These are phyloP conservation scores for Ampelocalamus luodianensis DNA, from an alignment of 176 grass and related monocot species.

Conservation along the genomic window DNA sequence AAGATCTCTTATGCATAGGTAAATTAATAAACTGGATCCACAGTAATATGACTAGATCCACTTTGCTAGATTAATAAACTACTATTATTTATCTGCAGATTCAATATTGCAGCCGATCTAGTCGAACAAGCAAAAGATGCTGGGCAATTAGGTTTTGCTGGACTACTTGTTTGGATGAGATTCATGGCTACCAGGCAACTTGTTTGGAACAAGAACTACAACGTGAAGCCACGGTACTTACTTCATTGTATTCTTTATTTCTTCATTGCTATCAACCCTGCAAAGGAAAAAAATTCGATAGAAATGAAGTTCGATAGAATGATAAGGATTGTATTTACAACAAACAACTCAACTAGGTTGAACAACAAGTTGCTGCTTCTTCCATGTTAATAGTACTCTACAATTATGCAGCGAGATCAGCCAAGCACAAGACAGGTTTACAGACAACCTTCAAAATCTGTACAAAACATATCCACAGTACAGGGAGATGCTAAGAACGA, in stretches of 20 bases:
- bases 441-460: slow-evolving; percentile 76
- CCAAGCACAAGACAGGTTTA: slow-evolving; percentile 90
- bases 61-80: slow-evolving; percentile 8
- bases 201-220: slow-evolving; percentile 96
- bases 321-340: slow-evolving; percentile 11
- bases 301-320: background rate
- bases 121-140: slow-evolving; percentile 66
- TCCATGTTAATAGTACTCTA: background rate
- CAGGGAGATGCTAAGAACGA: slow-evolving; percentile 80
- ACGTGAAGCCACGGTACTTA: slow-evolving; percentile 98
- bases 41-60: slow-evolving; percentile 26
- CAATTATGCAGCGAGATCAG: slow-evolving; percentile 91
- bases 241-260: slow-evolving; percentile 23
- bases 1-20: slow-evolving; percentile 98
- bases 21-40: slow-evolving; percentile 30
- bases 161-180: slow-evolving; percentile 92
- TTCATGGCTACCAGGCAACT: slow-evolving; percentile 94
- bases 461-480: slow-evolving; percentile 73
- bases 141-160: slow-evolving; percentile 68
- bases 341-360: background rate
- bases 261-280: background rate
- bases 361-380: background rate
- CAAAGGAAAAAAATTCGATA: background rate
- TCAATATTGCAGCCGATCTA: slow-evolving; percentile 93
- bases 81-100: slow-evolving; percentile 51